Conservation (phyloP, 257 asterid genomes). For the Eustoma russellianum region DNA sequence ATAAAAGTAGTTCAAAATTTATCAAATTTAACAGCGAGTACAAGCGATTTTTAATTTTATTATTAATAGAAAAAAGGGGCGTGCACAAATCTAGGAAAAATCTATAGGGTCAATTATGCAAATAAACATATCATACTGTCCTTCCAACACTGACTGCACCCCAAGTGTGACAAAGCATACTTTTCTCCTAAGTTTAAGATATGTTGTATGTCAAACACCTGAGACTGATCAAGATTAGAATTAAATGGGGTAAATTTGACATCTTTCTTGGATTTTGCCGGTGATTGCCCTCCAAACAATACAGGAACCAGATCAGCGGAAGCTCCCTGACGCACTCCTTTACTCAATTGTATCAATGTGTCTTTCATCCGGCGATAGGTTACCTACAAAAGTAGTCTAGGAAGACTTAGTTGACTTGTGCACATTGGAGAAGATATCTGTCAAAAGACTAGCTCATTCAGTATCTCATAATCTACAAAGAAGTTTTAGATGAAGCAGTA, state of each 20-base stretch:
- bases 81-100: too few relatives aligned
- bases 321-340: conserved; percentile 87
- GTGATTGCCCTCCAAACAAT: conserved; percentile 80
- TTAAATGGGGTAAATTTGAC: conserved; percentile 56
- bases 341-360: conserved; percentile 73
- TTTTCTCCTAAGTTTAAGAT: background rate
- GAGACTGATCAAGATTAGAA: conserved; percentile 77
- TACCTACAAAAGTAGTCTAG: conserved; percentile 40
- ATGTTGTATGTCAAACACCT: conserved; percentile 39
- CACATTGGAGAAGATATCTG: too few relatives aligned
- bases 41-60: too few relatives aligned
- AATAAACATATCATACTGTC: background rate
- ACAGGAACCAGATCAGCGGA: conserved; percentile 91
- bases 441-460: too few relatives aligned
- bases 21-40: too few relatives aligned
- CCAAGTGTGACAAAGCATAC: background rate
- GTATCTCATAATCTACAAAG: too few relatives aligned
- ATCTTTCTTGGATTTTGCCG: conserved; percentile 59
- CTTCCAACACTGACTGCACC: too few relatives aligned
- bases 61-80: background rate
- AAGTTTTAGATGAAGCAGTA: too few relatives aligned
- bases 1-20: too few relatives aligned
- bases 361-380: conserved; percentile 92
- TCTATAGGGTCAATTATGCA: background rate
- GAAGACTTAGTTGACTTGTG: too few relatives aligned